Evolutionary conservation across 2,329 filamentous ascomycete species (phyloP), one percentile per base, ranked within the genome.

Genomic region (Apiospora arundinis): DNA sequence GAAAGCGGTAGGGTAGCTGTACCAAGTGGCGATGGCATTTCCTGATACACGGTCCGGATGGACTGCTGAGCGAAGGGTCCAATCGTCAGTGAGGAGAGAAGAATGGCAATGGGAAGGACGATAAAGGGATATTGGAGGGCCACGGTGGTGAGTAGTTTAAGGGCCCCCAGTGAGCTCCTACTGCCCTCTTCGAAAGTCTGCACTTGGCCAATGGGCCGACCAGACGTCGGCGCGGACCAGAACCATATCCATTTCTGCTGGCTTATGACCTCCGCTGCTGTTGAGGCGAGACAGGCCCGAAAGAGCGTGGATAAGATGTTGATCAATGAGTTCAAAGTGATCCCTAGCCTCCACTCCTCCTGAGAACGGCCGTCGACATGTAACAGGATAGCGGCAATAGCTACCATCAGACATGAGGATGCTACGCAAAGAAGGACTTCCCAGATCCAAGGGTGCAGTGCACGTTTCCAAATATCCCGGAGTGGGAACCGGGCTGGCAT

Each of bases 191-290:
- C 67, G 18, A 52, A 68, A 0, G 67, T 12, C 25, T 49, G 67
- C 1, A 68, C 32, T 6, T 68, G 45, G 11, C 28, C 23, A 21
- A 68, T 52, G 14, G 67, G 45, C 11, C 67, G 45, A 2, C 45
- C 28, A 1, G 42, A 1, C 1, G 25, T 6, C 2, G 67, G 28
- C 8, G 67, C 45, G 1, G 67, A 40, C 67, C 67, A 68, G 18
- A 68, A 68, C 67, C 67, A 68, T 49, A 68, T 68, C 67, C 45
- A 68, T 49, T 68, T 52, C 28, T 68, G 67, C 14, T 68, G 45
- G 7, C 67, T 68, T 6, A 68, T 68, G 67, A 68, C 21, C 28
- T 49, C 67, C 3, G 67, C 67, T 3, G 67, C 67, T 5, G 67
- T 52, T 0, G 67, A 46, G 4, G 44, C 67, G 9, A 68, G 11